These are phyloP conservation scores for Thelephora ganbajun DNA, from an alignment of 768 basidiomycete genomes.

Conservation along the genomic window DNA sequence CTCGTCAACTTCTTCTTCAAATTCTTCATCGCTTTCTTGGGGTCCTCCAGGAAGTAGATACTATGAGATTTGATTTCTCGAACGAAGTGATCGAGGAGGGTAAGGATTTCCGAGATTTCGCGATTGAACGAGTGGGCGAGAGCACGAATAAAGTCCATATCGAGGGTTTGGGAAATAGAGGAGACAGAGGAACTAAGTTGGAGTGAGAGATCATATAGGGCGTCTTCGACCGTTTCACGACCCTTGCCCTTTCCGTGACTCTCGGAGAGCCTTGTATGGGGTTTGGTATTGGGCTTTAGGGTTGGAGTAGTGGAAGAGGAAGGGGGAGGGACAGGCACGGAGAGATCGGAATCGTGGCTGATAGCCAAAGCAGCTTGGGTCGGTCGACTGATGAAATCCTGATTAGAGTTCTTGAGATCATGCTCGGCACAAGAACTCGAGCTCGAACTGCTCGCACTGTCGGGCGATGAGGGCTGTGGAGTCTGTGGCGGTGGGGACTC, in stretches of 20 bases:
- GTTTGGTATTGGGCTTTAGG: conserved; percentile 5
- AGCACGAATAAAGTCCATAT: conserved; percentile 5
- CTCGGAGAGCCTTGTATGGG: conserved; percentile 2
- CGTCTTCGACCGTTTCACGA: conserved; percentile 6
- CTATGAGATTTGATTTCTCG: conserved; percentile 12
- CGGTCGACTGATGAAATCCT: conserved; percentile 14
- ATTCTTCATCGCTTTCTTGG: neutral
- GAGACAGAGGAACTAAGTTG: conserved; percentile 13
- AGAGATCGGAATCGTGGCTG: neutral
- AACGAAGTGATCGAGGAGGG: conserved; percentile 14
- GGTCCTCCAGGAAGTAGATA: neutral
- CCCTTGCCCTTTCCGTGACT: conserved; percentile 11
- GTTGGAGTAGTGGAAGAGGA: conserved; percentile 3
- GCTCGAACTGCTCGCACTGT: conserved; percentile 17
- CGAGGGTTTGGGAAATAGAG: conserved; percentile 10
- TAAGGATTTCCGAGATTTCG: conserved; percentile 15
- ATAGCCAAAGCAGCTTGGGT: conserved; percentile 9
- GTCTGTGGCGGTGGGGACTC: conserved; percentile 1
- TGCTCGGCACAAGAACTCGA: conserved; percentile 16
- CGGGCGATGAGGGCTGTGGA: conserved; percentile 7
- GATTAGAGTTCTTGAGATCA: conserved; percentile 5
- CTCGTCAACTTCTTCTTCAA: neutral
- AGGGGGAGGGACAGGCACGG: too few species aligned
- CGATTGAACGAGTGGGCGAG: conserved; percentile 4
- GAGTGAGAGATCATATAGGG: conserved; percentile 12